Base-by-base conservation (phyloP, 352 stramenopile species). In the Phytophthora pinifolia region DNA sequence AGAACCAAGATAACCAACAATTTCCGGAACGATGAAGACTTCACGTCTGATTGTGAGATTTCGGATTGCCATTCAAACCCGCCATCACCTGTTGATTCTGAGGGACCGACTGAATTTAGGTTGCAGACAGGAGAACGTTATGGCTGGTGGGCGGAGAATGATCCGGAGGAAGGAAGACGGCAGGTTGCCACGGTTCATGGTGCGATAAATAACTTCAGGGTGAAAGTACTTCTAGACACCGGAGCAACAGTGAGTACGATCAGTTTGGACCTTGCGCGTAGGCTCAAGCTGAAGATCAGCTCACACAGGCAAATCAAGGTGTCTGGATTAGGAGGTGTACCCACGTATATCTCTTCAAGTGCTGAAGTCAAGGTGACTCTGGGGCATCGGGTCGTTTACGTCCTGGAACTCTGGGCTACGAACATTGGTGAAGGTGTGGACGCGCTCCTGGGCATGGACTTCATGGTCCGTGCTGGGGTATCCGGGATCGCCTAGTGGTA, bases 341-440 rank as follows among this genome's bases (percentile, higher is more conserved):
- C 34, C 0, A 72, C 64, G 0, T 54, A 65, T 13, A n/a, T 65
- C 10, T 29, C n/a, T 0, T 7, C 49, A 0, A 55, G 45, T 8
- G 25, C 59, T 0, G 0, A 2, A 6, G 65, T 62, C 0, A 70
- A 70, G 50, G 41, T 73, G 13, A 73, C 54, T 3, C 41, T 70
- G 2, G 59, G 65, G 0, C 4, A 43, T 9, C 35, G 43, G 0
- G 15, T 66, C 2, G 54, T 50, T 0, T 69, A 68, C 46, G 32
- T 36, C 17, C 45, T 31, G 2, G 20, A 49, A 22, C 8, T 74
- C 0, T 74, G 55, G 60, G 36, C 48, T 2, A 54, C 25, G 0
- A 71, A 71, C 30, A 48, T 74, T 6, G 61, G 56, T 3, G 37
- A 63, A 5, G 66, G 58, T 0, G 37, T 71, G 15, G 52, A 71